These are phyloP conservation scores for Purshia tridentata DNA, from an alignment of 306 rosid genomes.

Conservation along the genomic window DNA sequence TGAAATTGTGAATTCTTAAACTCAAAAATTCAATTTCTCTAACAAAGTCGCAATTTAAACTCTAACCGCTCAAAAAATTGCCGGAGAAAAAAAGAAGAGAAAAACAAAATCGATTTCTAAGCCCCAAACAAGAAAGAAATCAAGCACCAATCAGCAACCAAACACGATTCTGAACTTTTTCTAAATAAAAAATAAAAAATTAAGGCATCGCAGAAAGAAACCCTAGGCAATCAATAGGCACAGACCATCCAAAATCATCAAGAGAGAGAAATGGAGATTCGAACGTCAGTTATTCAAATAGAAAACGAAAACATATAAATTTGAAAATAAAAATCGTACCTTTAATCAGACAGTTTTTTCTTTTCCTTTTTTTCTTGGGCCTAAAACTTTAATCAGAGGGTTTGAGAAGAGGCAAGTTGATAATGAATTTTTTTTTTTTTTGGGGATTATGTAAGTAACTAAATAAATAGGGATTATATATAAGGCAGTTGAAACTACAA, in stretches of 20 bases:
- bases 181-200: background rate
- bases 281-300: background rate
- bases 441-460: too few species aligned
- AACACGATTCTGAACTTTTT: background rate
- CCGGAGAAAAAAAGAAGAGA: background rate
- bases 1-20: background rate
- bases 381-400: too few species aligned
- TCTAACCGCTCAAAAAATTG: background rate
- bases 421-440: too few species aligned
- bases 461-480: too few species aligned
- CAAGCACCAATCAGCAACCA: background rate
- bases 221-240: conserved; percentile 6
- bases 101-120: background rate
- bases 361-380: too few species aligned
- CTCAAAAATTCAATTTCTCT: background rate
- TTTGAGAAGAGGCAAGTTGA: too few species aligned
- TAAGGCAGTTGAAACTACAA: too few species aligned
- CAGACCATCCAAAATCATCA: background rate
- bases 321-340: conserved; percentile 14
- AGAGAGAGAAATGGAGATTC: background rate
- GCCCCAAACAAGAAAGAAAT: conserved; percentile 1
- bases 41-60: background rate
- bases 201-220: background rate
- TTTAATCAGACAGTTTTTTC: background rate
- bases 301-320: background rate